Evolutionary conservation across 306 rosid genomes (phyloP), one percentile per base, ranked within the genome.

Genomic region (Senna siamea): DNA sequence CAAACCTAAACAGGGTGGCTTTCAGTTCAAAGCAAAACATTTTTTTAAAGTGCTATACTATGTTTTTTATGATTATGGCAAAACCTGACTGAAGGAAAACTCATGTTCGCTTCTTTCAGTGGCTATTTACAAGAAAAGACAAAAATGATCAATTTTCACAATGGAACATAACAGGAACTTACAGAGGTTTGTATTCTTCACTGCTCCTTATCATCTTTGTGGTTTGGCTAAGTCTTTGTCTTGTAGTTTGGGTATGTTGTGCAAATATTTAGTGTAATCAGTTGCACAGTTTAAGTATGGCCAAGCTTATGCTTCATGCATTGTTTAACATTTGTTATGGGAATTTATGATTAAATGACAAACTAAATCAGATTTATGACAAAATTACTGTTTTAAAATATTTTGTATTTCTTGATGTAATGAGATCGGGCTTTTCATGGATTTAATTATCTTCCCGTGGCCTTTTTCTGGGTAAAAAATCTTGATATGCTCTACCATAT

Each of bases 91-190:
- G 69, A 64, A 74, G 66, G 54, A 34, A 28, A 77, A 74, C 65
- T 73, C 63, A 75, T 77, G 48, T 22, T 84, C 67, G 62, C 72
- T 79, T 63, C 54, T 79, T 83, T 83, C 94, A 93, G 97, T 81
- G 87, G 94, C 82, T 88, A 61, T 79, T 83, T 66, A 75, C 88
- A 58, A 84, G 81, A 76, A 93, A 91, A 80, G 97, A 88, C 10
- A 89, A 93, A 79, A 82, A 76, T 59, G 90, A 85, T 71, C 89
- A 93, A 41, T 91, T 89, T 83, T 85, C 93, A 67, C 54, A 84
- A 48, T 93, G 97, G 98, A 93, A 91, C 74, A 93, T 93, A 77
- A 89, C 98, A 17, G 97, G 98, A 86, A 91, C 98, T 15, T 93
- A 93, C 80, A 86, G 86, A 91, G 98, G 98, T 93, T 80, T 76